A percentile compares a stretch with the other conserved stretches of the same genome.
These are phyloP conservation scores for Trematosphaeria pertusa DNA, from an alignment of 2,329 filamentous ascomycete genomes.

Conservation along the genomic window DNA sequence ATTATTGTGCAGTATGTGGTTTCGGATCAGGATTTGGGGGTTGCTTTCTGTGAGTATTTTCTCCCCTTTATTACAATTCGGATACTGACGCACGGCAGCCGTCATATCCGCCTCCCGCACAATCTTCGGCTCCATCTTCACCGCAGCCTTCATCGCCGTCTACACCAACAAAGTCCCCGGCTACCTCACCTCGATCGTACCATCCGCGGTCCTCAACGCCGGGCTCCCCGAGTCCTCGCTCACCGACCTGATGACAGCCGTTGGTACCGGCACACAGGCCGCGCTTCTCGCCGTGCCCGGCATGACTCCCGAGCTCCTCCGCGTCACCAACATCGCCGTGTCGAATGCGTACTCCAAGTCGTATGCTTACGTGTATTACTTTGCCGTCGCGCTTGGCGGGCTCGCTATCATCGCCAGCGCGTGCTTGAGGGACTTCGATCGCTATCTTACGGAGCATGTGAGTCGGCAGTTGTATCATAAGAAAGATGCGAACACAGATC, in stretches of 20 bases:
- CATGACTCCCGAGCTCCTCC: conserved; percentile 21
- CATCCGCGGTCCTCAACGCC: conserved; percentile 16
- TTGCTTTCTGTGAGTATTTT: conserved; percentile 21
- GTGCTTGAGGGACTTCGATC: conserved; percentile 26
- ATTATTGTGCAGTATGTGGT: conserved; percentile 23
- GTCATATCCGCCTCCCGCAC: conserved; percentile 22
- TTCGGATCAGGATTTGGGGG: conserved; percentile 19
- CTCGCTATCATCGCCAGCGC: conserved; percentile 19
- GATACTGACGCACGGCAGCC: conserved; percentile 3
- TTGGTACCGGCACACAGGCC: conserved; percentile 16
- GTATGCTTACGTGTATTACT: conserved; percentile 32
- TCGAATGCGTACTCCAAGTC: conserved; percentile 21
- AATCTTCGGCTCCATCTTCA: conserved; percentile 26
- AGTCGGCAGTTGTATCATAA: conserved; percentile 20
- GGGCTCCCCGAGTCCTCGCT: conserved; percentile 24
- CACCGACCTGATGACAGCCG: conserved; percentile 19
- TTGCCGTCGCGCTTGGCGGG: conserved; percentile 22
- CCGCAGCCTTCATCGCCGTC: conserved; percentile 28
- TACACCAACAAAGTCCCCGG: conserved; percentile 27
- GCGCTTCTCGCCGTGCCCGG: conserved; percentile 11
- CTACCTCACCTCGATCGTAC: conserved; percentile 19
- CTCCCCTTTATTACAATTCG: not conserved
- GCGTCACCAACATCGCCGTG: conserved; percentile 17
- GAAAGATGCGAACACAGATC: conserved; percentile 11
- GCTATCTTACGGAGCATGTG: conserved; percentile 27